These are phyloP conservation scores for Opeltia flavorubescens DNA, from an alignment of 495 filamentous ascomycete genomes.

Conservation along the genomic window DNA sequence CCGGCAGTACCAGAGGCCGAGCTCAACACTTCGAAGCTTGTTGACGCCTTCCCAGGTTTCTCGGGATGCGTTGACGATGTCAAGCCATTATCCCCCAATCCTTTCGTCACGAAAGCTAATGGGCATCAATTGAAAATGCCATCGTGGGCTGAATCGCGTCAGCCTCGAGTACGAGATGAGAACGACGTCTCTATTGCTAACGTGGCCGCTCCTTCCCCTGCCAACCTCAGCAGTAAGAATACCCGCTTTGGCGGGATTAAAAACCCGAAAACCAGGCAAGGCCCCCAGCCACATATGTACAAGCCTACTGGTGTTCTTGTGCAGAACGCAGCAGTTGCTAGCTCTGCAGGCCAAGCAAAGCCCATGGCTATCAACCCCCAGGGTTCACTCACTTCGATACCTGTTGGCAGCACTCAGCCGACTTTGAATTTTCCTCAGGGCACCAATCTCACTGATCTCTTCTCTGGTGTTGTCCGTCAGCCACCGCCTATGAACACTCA, in stretches of 20 bases:
- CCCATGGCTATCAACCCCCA: background rate
- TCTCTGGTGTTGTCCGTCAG: constrained; percentile 53
- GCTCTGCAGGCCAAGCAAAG: background rate
- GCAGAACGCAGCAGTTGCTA: background rate
- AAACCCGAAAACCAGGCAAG: background rate
- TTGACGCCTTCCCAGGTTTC: background rate
- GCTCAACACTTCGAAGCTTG: background rate
- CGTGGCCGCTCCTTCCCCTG: constrained; percentile 37
- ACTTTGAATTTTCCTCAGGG: constrained; percentile 56
- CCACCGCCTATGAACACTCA: constrained; percentile 49
- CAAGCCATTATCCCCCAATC: background rate
- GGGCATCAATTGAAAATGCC: constrained; percentile 2
- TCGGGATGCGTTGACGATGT: background rate
- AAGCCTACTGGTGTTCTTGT: constrained; percentile 7
- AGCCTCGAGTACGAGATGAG: constrained; percentile 38
- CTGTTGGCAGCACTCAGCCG: constrained; percentile 25
- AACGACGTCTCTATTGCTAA: constrained; percentile 39
- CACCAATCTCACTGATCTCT: constrained; percentile 57
- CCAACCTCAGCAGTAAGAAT: constrained; percentile 31
- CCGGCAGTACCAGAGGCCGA: background rate
- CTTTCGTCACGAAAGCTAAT: background rate
- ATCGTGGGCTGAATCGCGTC: constrained; percentile 17
- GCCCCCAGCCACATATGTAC: constrained; percentile 11
- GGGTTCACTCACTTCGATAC: constrained; percentile 3
- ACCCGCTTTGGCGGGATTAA: constrained; percentile 38